Base-by-base conservation (phyloP, 2,329 filamentous ascomycete species). In the Colletotrichum spinosum region DNA sequence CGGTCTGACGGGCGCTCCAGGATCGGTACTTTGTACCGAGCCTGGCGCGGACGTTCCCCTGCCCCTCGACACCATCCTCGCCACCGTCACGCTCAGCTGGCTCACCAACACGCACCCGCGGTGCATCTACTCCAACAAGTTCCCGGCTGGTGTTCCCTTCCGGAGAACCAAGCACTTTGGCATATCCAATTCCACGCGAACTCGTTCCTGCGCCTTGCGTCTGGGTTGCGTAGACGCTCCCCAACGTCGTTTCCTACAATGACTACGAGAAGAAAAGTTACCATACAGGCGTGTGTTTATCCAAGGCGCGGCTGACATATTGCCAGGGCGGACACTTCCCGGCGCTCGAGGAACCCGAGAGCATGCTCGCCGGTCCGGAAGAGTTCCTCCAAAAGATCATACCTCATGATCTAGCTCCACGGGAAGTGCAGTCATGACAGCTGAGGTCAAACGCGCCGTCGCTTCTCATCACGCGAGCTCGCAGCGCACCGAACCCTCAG, bases 21-120 rank as follows among this genome's bases (percentile, higher is more conserved):
- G 81, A 78, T 88, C 33, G 84, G 82, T 8, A 86, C 88, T 69
- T 88, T 87, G 71, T 83, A 84, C 64, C 74, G 84, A 0, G 81
- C 79, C 8, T 88, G 85, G 85, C 17, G 76, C 76, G 2, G 71
- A 72, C 15, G 55, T 64, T 6, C 80, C 80, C 1, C 67, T 45
- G 56, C 70, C 75, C 1, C 60, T 83, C 6, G 71, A 80, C 39
- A 76, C 76, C 3, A 83, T 88, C n/a, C 73, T 88, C 6, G 78
- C 80, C n/a, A 74, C 76, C 38, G 79, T 85, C 12, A 81, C 79
- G 2, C 70, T 88, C 6, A 88, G 86, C 70, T 88, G 85, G 85
- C 75, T 87, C 61, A 86, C 83, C 0, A 80, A 80, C 34, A 82
- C 78, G 5, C 80, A 80, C 54, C 78, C 82, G 1, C 78, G 77